phyloP scores from a whole-genome alignment of 2,329 filamentous ascomycete species.

The Hortaea sp. region DNA sequence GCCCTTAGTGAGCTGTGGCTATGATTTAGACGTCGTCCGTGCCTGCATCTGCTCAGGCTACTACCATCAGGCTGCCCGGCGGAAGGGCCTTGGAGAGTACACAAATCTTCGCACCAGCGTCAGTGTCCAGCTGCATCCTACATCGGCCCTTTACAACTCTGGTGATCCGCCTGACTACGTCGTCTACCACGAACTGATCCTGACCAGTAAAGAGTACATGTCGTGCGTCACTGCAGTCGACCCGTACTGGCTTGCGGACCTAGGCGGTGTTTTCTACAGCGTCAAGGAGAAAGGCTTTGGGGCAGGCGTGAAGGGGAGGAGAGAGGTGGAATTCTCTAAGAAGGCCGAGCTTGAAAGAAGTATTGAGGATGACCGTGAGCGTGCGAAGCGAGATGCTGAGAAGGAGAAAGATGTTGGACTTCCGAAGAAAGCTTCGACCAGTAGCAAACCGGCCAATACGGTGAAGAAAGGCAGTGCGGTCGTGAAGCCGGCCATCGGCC shows the following conservation, averaged over 20 bases:
- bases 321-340: slow-evolving; percentile 23
- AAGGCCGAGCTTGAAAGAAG: slow-evolving; percentile 20
- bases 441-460: slow-evolving; percentile 1
- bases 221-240: slow-evolving; percentile 93
- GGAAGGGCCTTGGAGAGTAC: slow-evolving; percentile 95
- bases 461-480: slow-evolving; percentile 20
- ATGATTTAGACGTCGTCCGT: slow-evolving; percentile 91
- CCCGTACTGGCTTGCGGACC: slow-evolving; percentile 90
- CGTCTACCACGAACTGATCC: slow-evolving; percentile 93
- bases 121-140: slow-evolving; percentile 88
- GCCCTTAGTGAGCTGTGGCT: slow-evolving; percentile 76
- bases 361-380: slow-evolving; percentile 18
- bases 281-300: slow-evolving; percentile 86
- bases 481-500: slow-evolving; percentile 18
- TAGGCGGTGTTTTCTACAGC: slow-evolving; percentile 94
- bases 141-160: slow-evolving; percentile 80
- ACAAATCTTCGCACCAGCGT: slow-evolving; percentile 93
- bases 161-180: slow-evolving; percentile 95
- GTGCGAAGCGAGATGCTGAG: slow-evolving; percentile 9
- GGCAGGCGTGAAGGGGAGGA: slow-evolving; percentile 9
- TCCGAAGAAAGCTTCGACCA: slow-evolving; percentile 6
- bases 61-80: slow-evolving; percentile 94
- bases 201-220: slow-evolving; percentile 97
- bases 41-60: slow-evolving; percentile 97
- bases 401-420: slow-evolving; percentile 6